Percentiles rank a stretch among this genome's conserved stretches.
These are phyloP conservation scores for Cytospora mali DNA, from an alignment of 2,329 filamentous ascomycete species.

Conservation along the genomic window DNA sequence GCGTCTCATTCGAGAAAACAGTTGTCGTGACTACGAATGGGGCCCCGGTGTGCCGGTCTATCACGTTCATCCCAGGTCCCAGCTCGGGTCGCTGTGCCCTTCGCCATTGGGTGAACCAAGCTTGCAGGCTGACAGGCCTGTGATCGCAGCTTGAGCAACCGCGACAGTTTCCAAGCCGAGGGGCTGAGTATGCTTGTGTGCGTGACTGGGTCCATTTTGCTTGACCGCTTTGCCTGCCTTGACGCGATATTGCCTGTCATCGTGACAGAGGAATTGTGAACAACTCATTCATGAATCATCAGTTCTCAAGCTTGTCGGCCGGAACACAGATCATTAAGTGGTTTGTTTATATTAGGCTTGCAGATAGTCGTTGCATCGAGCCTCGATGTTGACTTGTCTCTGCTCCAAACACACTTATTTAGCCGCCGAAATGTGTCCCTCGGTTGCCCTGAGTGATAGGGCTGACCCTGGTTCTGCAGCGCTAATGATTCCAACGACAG, in stretches of 20 bases:
- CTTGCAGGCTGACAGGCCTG: too few species aligned
- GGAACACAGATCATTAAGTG: not conserved
- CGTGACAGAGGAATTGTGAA: not conserved
- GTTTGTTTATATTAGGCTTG: too few species aligned
- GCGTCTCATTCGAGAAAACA: conserved; percentile 5
- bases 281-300: not conserved
- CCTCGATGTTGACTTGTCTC: not conserved
- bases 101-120: conserved; percentile 14
- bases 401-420: not conserved
- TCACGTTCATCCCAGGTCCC: conserved; percentile 11
- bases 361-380: too few species aligned
- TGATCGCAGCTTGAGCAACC: conserved; percentile 4
- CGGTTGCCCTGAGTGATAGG: too few species aligned
- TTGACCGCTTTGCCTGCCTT: conserved; percentile 15
- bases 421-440: not conserved
- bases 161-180: conserved; percentile 1
- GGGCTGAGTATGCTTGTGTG: not conserved
- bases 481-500: not conserved
- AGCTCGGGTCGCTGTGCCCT: not conserved
- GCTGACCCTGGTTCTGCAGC: conserved; percentile 3
- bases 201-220: conserved; percentile 9
- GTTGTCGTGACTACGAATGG: conserved; percentile 10
- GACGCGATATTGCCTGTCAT: not conserved
- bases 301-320: not conserved
- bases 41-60: conserved; percentile 13